phyloP scores from a whole-genome alignment of 108 stramenopile species.

The Nitzschia sp. region DNA sequence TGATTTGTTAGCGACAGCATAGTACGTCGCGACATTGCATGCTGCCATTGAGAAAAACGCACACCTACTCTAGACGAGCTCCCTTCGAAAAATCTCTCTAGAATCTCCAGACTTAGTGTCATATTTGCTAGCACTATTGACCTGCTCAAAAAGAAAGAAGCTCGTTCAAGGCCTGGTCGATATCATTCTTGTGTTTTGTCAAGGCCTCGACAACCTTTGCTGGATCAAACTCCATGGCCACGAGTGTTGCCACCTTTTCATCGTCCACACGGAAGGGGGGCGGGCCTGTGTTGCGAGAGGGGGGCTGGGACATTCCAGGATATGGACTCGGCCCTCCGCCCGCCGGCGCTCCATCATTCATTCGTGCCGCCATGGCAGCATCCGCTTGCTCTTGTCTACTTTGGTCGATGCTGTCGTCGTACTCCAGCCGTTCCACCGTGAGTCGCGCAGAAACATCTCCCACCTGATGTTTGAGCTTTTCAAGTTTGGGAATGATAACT shows the following conservation, averaged over 20 bases:
- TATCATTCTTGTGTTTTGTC: slow-evolving; percentile 51
- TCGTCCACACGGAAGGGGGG: slow-evolving; percentile 48
- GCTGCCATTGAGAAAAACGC: no score
- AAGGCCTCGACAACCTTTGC: slow-evolving; percentile 53
- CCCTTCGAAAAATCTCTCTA: no score
- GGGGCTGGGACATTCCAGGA: neutral
- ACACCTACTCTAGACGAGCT: no score
- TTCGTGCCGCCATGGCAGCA: slow-evolving; percentile 46
- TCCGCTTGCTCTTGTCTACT: slow-evolving; percentile 49
- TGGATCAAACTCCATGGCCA: slow-evolving; percentile 71
- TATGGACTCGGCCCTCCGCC: slow-evolving; percentile 1
- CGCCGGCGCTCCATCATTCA: slow-evolving; percentile 7
- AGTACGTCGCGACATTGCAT: no score
- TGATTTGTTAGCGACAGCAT: no score
- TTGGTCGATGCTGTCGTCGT: slow-evolving; percentile 34
- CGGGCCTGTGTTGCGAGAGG: neutral
- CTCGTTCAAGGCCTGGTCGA: slow-evolving; percentile 61
- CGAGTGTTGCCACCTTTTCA: slow-evolving; percentile 57
- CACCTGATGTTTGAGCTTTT: slow-evolving; percentile 43
- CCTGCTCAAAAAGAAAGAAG: slow-evolving; percentile 26
- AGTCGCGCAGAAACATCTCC: slow-evolving; percentile 44
- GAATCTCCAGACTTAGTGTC: no score
- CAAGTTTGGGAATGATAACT: slow-evolving; percentile 49
- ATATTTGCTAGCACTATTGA: no score
- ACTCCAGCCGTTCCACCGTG: slow-evolving; percentile 59